Base-by-base conservation (phyloP, 2,329 filamentous ascomycete genomes). In the Botrytis aclada region DNA sequence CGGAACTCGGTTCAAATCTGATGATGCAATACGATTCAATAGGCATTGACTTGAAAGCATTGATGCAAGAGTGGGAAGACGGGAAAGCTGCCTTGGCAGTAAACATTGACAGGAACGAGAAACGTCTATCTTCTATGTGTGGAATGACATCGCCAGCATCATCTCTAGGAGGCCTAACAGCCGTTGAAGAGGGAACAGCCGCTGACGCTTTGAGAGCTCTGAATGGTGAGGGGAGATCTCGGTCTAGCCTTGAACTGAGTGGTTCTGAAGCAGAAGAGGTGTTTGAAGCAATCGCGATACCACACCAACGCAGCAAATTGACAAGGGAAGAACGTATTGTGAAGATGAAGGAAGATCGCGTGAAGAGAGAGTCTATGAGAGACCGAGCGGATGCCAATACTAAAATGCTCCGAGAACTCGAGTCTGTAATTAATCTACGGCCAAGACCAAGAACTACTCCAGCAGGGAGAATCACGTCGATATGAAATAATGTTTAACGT, bases 1-100 rank as follows among this genome's bases (percentile, higher is more conserved):
- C 89, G 6, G 93, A 97, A 76, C 87, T 97, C 25, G 93, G 93
- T 0, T 88, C 91, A 0, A 90, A 90, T 75, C 86, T 98, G 56
- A 91, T 97, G 86, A 84, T 90, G 34, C 96, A 98, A 79, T 99
- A 98, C 82, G 96, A 99, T 72, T 95, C 94, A 7, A 97, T 99
- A 75, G 96, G 96, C 4, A 86, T 90, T 39, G 96, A 99, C 79
- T 86, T 99, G 62, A 92, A 92, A 80, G 88, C 91, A 61, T 84
- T 97, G 67, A 89, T 95, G 82, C 87, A 92, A 75, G 92, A 94
- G 75, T 97, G 95, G 95, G 93, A 97, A 78, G 88, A 92, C 70
- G 96, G 95, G 69, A 95, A 93, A 81, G 88, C 91, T n/a, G 90
- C 93, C 9, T 85, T 99, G 70, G 90, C 93, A 64, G 89, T 90